Evolutionary conservation across 208 protist genomes (phyloP).

Genomic region (Strigomonas culicis): DNA sequence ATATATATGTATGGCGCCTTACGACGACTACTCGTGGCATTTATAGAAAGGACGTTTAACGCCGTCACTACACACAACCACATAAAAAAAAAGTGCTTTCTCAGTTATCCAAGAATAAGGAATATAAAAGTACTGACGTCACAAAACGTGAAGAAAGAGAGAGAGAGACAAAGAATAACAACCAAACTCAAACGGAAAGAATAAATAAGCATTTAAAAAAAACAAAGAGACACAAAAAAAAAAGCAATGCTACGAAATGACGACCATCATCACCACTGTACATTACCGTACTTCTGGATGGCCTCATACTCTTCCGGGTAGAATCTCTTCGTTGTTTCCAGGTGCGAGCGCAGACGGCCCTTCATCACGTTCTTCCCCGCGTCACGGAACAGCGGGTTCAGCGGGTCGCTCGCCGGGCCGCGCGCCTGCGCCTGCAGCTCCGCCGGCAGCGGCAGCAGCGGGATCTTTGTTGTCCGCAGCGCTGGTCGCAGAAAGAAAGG

Average conservation of each 20-base stretch:
- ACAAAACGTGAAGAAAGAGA: background rate
- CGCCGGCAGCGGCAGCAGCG: slow-evolving; percentile 2
- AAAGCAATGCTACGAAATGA: slow-evolving; percentile 22
- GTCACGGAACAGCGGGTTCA: slow-evolving; percentile 8
- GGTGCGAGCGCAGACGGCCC: slow-evolving; percentile 9
- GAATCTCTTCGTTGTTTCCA: background rate
- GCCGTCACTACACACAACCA: no score
- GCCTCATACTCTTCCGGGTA: slow-evolving; percentile 17
- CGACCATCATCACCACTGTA: slow-evolving; percentile 37
- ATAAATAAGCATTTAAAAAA: slow-evolving; percentile 5
- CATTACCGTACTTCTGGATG: slow-evolving; percentile 56
- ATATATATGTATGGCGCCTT: no score
- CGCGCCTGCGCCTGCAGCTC: slow-evolving; percentile 9
- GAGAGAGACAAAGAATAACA: background rate
- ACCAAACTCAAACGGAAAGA: slow-evolving; percentile 6
- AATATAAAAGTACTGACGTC: background rate
- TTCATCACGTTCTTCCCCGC: slow-evolving; percentile 7
- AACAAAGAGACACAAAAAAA: slow-evolving; percentile 9
- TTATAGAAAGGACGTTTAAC: no score
- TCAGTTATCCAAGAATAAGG: background rate
- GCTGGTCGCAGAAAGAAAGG: slow-evolving; percentile 10
- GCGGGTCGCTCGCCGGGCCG: background rate
- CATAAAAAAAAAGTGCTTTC: background rate
- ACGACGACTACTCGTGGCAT: no score
- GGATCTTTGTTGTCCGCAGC: background rate